Base-by-base conservation (phyloP, 1,284 basidiomycete genomes). In the Ceratobasidium sp. region DNA sequence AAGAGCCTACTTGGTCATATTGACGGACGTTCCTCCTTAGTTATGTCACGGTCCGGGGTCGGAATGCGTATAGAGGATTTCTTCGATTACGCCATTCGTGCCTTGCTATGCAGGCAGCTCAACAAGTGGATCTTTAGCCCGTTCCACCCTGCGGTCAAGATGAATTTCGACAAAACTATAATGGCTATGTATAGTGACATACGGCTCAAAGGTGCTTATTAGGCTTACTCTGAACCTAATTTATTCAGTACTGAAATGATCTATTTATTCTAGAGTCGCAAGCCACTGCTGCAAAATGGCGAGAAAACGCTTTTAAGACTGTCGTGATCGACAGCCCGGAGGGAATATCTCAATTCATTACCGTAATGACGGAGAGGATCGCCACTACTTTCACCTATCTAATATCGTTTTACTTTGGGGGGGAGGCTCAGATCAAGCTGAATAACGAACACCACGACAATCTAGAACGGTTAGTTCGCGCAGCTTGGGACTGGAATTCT, bases 21-120 rank as follows among this genome's bases (percentile, higher is more conserved):
- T 7, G 69, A 59, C 5, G 67, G 51, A 29, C 24, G 27, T 14
- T 11, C 67, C 5, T 69, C 56, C 8, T 60, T 75, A 22, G 19
- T 73, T 9, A 29, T 47, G 7, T 56, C 75, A 1, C 56, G 59
- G 19, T n/a, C 24, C 8, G 62, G 59, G 1, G 24, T 31, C 8
- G 66, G 60, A 7, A 60, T 60, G 45, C 56, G 53, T 41, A 31
- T 53, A 19, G 75, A 75, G 50, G 75, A 75, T 29, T 71, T 75
- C 41, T 31, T 75, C 19, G 75, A 75, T 45, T 75, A 72, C 41
- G 36, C 44, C 22, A 60, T 65, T 6, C 67, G 75, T 14, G 4
- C 15, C 22, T 44, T 73, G n/a, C 48, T 75, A 19, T 63, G 59
- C 60, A 47, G 45, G 15, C 27, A 33, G 31, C 51, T 75, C 19